Conservation (phyloP, 345 rosid species). For the Hirschfeldia incana region DNA sequence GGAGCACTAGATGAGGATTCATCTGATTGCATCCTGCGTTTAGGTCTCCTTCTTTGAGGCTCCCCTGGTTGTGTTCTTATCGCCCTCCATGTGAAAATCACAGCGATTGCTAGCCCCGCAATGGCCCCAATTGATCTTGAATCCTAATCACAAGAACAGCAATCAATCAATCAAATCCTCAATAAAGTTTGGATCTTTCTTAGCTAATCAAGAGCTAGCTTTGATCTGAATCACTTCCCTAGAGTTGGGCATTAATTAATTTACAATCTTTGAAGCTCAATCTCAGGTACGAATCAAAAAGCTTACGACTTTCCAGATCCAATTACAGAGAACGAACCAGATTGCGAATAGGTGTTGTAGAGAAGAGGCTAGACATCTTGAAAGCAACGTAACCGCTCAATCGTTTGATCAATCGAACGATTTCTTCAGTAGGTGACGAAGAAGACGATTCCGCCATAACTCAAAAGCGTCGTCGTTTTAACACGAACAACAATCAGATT, state of each 20-base stretch:
- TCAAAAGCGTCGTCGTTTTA: constrained; percentile 6
- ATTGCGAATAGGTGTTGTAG: constrained; percentile 59
- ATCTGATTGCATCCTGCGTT: constrained; percentile 56
- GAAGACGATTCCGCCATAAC: constrained; percentile 52
- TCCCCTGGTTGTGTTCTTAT: constrained; percentile 63
- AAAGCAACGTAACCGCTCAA: constrained; percentile 76
- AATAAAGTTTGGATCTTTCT: neutral
- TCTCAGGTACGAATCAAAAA: neutral
- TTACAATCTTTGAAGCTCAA: neutral
- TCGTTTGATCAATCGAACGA: constrained; percentile 81
- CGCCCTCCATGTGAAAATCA: constrained; percentile 81
- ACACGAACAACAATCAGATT: constrained; percentile 17
- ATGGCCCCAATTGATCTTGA: constrained; percentile 86
- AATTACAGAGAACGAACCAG: constrained; percentile 50
- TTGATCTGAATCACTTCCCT: neutral
- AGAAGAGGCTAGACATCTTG: constrained; percentile 49
- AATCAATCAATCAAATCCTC: neutral
- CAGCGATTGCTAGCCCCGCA: constrained; percentile 92
- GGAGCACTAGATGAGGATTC: constrained; percentile 40
- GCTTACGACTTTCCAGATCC: constrained; percentile 37
- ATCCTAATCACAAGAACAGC: constrained; percentile 50
- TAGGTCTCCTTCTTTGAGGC: constrained; percentile 68
- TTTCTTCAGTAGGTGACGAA: constrained; percentile 64
- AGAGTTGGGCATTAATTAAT: neutral
- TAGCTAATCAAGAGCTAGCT: neutral